phyloP scores from a whole-genome alignment of 129 eudicot genomes.

The Pittosporum tobira region DNA sequence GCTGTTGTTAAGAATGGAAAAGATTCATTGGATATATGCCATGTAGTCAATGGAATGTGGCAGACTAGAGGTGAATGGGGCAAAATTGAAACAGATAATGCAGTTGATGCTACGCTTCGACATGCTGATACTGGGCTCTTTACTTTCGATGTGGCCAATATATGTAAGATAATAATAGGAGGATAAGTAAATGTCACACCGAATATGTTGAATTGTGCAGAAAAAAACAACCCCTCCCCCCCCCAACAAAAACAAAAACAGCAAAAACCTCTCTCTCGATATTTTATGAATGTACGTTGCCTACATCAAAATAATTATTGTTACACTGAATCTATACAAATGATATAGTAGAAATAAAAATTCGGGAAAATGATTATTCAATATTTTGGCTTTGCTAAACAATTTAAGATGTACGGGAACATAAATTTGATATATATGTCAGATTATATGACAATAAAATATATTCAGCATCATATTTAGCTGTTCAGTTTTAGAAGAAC shows the following conservation, averaged over 20 bases:
- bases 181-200: background rate
- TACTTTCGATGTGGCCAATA: constrained; percentile 77
- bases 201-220: background rate
- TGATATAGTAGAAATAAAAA: background rate
- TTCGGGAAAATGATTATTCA: background rate
- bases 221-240: too few relatives aligned
- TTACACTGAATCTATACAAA: too few relatives aligned
- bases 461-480: background rate
- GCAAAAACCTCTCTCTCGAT: too few relatives aligned
- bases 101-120: constrained; percentile 59
- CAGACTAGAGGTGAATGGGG: constrained; percentile 91
- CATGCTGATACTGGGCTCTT: constrained; percentile 65
- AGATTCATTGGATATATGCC: constrained; percentile 54
- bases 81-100: constrained; percentile 43
- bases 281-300: too few relatives aligned
- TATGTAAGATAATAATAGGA: constrained; percentile 40
- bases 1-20: constrained; percentile 61
- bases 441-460: background rate
- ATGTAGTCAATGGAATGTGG: constrained; percentile 81
- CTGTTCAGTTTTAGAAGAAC: background rate
- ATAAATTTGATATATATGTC: background rate
- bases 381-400: too few relatives aligned
- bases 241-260: too few relatives aligned
- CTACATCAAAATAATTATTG: too few relatives aligned
- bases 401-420: background rate